Evolutionary conservation across 106 monocot genomes (phyloP).

Genomic region (Iris macrosiphon): DNA sequence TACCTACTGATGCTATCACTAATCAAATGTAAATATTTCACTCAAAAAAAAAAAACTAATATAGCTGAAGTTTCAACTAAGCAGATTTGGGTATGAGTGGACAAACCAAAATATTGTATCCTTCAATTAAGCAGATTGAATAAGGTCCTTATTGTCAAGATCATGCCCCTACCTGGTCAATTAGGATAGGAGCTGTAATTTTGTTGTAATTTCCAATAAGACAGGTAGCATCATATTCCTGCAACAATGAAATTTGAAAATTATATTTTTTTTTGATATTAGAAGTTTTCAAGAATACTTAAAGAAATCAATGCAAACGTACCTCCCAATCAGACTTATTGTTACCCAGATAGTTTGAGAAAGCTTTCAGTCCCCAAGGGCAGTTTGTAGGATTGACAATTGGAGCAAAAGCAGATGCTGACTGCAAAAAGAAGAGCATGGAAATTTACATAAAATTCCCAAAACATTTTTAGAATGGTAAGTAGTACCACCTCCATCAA

Average conservation of each 20-base stretch:
- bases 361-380: slow-evolving; percentile 96
- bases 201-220: slow-evolving; percentile 48
- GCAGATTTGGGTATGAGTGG: too few species aligned
- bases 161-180: slow-evolving; percentile 67
- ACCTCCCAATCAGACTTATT: slow-evolving; percentile 86
- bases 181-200: slow-evolving; percentile 65
- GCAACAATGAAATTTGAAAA: slow-evolving; percentile 5
- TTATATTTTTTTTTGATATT: neutral
- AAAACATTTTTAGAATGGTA: neutral
- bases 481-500: neutral
- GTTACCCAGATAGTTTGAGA: slow-evolving; percentile 84
- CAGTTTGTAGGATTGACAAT: slow-evolving; percentile 85
- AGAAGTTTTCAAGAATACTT: neutral
- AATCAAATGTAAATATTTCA: too few species aligned
- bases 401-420: slow-evolving; percentile 90
- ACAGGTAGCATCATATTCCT: slow-evolving; percentile 96
- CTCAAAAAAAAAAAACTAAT: too few species aligned
- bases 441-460: slow-evolving; percentile 1
- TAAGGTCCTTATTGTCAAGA: neutral
- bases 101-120: too few species aligned
- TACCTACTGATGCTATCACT: too few species aligned
- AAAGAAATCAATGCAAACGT: neutral
- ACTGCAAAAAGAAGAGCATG: slow-evolving; percentile 30
- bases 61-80: too few species aligned
- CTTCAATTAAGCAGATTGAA: too few species aligned